A percentile compares a stretch with the other conserved stretches of the same genome.
These are phyloP conservation scores for Aschersonia sp. DNA, from an alignment of 2,329 filamentous ascomycete species.

Conservation along the genomic window DNA sequence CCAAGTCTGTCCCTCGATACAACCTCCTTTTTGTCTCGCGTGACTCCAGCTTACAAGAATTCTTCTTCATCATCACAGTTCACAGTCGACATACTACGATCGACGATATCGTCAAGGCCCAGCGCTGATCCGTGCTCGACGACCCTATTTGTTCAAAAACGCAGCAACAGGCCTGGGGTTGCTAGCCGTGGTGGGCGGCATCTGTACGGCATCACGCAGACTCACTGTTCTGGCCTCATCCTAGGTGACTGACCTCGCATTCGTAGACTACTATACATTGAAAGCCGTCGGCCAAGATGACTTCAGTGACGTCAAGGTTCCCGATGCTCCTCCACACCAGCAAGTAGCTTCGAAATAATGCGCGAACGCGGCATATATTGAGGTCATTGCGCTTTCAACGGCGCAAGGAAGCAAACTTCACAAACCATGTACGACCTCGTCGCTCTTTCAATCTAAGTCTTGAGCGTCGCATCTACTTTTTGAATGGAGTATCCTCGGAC, in stretches of 20 bases:
- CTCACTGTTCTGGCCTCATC: background rate
- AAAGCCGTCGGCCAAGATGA: slow-evolving; percentile 86
- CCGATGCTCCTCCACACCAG: slow-evolving; percentile 49
- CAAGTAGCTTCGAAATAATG: background rate
- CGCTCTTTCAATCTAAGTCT: too few species aligned
- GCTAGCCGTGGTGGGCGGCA: slow-evolving; percentile 59
- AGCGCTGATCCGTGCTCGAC: slow-evolving; percentile 78
- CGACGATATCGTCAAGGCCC: slow-evolving; percentile 71
- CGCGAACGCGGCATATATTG: too few species aligned
- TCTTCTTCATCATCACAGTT: slow-evolving; percentile 13
- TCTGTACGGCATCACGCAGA: slow-evolving; percentile 57
- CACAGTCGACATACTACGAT: slow-evolving; percentile 73
- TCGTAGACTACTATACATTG: slow-evolving; percentile 49
- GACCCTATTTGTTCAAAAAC: slow-evolving; percentile 88
- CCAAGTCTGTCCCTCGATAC: background rate
- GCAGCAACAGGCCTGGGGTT: slow-evolving; percentile 65
- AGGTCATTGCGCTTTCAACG: too few species aligned
- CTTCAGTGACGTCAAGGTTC: slow-evolving; percentile 89
- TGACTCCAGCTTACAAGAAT: background rate
- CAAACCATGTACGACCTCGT: too few species aligned
- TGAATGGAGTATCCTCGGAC: too few species aligned
- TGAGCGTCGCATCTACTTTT: too few species aligned
- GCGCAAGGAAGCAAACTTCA: too few species aligned
- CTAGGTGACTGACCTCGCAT: background rate
- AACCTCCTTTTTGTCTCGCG: background rate